These are phyloP conservation scores for Mortierella antarctica DNA, from an alignment of 192 early-diverging fungal genomes.

Conservation along the genomic window DNA sequence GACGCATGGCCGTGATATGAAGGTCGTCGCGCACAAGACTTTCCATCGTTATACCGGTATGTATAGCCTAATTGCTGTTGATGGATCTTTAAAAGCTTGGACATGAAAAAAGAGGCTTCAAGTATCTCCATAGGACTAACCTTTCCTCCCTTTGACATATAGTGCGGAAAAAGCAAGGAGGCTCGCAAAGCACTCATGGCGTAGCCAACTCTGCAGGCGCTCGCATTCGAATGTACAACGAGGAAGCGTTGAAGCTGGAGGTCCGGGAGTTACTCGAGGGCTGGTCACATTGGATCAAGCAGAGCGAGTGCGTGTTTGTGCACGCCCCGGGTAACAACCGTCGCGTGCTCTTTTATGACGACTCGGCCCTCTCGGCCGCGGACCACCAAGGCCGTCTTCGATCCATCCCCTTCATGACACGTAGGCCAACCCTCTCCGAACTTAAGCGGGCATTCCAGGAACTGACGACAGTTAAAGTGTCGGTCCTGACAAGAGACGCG, in stretches of 20 bases:
- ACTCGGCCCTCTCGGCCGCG: slow-evolving; percentile 48
- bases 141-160: slow-evolving; percentile 11
- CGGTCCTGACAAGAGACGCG: slow-evolving; percentile 50
- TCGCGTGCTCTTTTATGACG: slow-evolving; percentile 62
- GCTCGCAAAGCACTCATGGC: slow-evolving; percentile 88
- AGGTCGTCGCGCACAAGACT: slow-evolving; percentile 86
- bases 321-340: slow-evolving; percentile 74
- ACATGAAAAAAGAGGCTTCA: not conserved
- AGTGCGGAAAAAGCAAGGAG: slow-evolving; percentile 95
- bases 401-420: slow-evolving; percentile 50
- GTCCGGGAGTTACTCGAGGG: slow-evolving; percentile 75
- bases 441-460: slow-evolving; percentile 74
- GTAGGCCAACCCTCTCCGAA: slow-evolving; percentile 68
- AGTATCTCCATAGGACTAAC: slow-evolving; percentile 2
- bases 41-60: slow-evolving; percentile 95
- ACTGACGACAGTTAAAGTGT: slow-evolving; percentile 67
- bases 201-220: slow-evolving; percentile 90
- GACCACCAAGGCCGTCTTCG: slow-evolving; percentile 40
- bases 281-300: slow-evolving; percentile 76
- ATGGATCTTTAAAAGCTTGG: no score
- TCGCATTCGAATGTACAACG: slow-evolving; percentile 90
- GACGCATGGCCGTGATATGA: slow-evolving; percentile 45
- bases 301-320: slow-evolving; percentile 80
- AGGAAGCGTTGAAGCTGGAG: slow-evolving; percentile 81
- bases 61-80: not conserved